phyloP scores from a whole-genome alignment of 2,329 filamentous ascomycete species.

The Purpureocillium takamizusanense region DNA sequence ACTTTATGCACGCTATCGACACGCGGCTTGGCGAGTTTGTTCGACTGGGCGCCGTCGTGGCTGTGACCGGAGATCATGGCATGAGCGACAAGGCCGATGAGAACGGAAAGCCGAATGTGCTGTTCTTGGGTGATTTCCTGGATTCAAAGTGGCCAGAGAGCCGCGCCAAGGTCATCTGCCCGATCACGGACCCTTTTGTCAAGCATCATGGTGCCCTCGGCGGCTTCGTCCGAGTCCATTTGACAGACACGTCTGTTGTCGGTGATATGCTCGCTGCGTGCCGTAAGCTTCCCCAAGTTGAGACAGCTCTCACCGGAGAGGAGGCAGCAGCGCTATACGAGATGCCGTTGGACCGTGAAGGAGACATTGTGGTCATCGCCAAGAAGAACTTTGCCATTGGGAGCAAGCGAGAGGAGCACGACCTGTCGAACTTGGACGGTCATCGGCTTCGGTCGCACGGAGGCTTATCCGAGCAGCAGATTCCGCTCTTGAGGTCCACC shows the following conservation, averaged over 20 bases:
- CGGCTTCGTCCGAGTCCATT: conserved; percentile 29
- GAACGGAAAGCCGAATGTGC: conserved; percentile 23
- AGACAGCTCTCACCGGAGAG: conserved; percentile 18
- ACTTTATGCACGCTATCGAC: conserved; percentile 26
- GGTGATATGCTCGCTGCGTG: conserved; percentile 19
- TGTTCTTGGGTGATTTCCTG: conserved; percentile 29
- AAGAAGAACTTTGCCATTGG: conserved; percentile 27
- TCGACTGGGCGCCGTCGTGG: conserved; percentile 24
- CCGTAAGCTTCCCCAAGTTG: conserved; percentile 19
- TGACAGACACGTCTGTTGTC: conserved; percentile 11
- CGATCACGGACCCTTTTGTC: conserved; percentile 34
- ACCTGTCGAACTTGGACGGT: conserved; percentile 20
- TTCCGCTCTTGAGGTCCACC: conserved; percentile 25
- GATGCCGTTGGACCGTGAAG: conserved; percentile 29
- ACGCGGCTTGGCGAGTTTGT: conserved; percentile 19
- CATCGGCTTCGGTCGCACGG: conserved; percentile 30
- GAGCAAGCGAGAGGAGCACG: conserved; percentile 21
- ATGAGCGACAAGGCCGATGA: conserved; percentile 29
- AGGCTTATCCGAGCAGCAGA: conserved; percentile 26
- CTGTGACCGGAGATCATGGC: conserved; percentile 31
- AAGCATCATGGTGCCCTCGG: conserved; percentile 32
- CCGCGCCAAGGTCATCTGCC: conserved; percentile 29
- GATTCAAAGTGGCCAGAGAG: conserved; percentile 18
- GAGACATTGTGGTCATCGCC: conserved; percentile 28
- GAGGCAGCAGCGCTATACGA: conserved; percentile 24